A percentile compares a stretch with the other conserved stretches of the same genome.
phyloP scores from a whole-genome alignment of 2,329 filamentous ascomycete species.

The Penicillium carneum region DNA sequence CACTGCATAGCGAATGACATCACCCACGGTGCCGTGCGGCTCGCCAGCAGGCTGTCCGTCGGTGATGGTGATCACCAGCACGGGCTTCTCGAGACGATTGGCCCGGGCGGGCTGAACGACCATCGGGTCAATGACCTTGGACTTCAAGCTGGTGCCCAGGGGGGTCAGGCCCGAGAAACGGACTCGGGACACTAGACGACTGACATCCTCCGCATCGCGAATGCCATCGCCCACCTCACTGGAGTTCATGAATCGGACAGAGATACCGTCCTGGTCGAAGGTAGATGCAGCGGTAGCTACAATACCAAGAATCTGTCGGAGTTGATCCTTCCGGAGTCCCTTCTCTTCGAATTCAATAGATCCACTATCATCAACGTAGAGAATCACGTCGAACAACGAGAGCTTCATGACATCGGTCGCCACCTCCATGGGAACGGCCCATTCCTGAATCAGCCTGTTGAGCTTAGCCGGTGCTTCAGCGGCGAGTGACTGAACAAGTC shows the following conservation, averaged over 20 bases:
- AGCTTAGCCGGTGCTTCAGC: constrained; percentile 55
- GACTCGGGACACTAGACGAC: constrained; percentile 64
- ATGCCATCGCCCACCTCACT: constrained; percentile 62
- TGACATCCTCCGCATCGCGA: constrained; percentile 64
- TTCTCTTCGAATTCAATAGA: constrained; percentile 74
- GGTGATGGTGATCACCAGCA: constrained; percentile 71
- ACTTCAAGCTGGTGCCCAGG: constrained; percentile 67
- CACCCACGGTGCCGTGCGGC: constrained; percentile 62
- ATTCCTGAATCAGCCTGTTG: constrained; percentile 63
- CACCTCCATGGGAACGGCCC: constrained; percentile 66
- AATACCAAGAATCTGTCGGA: constrained; percentile 68
- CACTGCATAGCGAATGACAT: constrained; percentile 64
- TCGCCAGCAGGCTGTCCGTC: constrained; percentile 72
- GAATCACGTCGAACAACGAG: constrained; percentile 66
- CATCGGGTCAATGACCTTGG: constrained; percentile 70
- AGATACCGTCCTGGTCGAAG: constrained; percentile 74
- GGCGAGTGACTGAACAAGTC: constrained; percentile 43
- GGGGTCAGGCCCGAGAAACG: constrained; percentile 72
- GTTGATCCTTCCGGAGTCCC: constrained; percentile 70
- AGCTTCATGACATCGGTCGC: constrained; percentile 70
- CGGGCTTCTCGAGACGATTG: constrained; percentile 66
- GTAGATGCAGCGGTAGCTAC: constrained; percentile 70
- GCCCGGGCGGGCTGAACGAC: constrained; percentile 61
- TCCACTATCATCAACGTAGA: constrained; percentile 73
- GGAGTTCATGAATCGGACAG: constrained; percentile 74